phyloP scores from a whole-genome alignment of 139 green algal species.

The Chlamydomonas sp. region DNA sequence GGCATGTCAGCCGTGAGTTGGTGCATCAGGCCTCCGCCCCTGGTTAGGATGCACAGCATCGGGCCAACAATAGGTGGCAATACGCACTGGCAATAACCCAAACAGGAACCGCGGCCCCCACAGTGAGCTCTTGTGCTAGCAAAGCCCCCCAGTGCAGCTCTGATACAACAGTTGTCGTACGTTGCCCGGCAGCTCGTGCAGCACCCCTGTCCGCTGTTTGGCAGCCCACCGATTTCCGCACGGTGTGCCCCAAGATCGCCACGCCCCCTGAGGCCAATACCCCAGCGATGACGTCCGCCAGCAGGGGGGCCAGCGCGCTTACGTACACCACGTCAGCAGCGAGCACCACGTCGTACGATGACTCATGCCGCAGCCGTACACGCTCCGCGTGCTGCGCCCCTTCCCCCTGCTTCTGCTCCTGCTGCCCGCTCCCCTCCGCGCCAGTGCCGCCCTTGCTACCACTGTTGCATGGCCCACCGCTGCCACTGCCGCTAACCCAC shows the following conservation, averaged over 20 bases:
- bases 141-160: not conserved
- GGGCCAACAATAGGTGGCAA: too few relatives aligned
- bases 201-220: not conserved
- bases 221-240: constrained; percentile 26
- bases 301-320: constrained; percentile 13
- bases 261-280: not conserved
- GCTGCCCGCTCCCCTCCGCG: not conserved
- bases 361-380: not conserved
- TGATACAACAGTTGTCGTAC: not conserved
- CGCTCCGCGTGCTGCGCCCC: not conserved
- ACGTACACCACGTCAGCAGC: constrained; percentile 34
- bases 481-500: not conserved
- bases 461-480: not conserved
- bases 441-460: not conserved
- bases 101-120: too few relatives aligned
- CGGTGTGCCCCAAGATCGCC: constrained; percentile 13
- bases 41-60: too few relatives aligned
- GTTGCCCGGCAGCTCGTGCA: not conserved
- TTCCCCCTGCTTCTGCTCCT: not conserved
- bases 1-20: too few relatives aligned
- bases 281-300: constrained; percentile 3
- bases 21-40: too few relatives aligned
- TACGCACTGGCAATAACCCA: too few relatives aligned
- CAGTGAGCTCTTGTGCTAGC: too few relatives aligned
- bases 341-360: constrained; percentile 23